Conservation (phyloP, 345 rosid species). For the Linum usitatissimum region DNA sequence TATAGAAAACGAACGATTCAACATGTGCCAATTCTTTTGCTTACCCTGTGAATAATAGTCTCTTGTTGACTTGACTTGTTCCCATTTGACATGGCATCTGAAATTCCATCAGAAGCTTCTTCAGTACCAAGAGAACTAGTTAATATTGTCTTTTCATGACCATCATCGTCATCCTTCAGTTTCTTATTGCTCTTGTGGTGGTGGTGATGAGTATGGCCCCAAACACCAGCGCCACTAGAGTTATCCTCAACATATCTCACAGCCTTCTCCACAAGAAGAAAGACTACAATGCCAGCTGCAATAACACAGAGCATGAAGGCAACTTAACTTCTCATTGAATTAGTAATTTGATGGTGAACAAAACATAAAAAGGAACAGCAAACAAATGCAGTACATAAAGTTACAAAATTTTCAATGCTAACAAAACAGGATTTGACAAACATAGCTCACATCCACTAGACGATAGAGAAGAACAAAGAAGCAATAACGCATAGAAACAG, state of each 20-base stretch:
- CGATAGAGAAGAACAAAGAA: not conserved
- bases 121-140: conserved; percentile 27
- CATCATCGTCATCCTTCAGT: conserved; percentile 38
- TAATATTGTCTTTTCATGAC: conserved; percentile 18
- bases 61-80: conserved; percentile 16
- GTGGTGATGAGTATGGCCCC: conserved; percentile 69
- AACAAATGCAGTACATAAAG: not conserved
- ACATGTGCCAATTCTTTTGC: conserved; percentile 7
- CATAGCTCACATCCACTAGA: not conserved
- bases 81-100: conserved; percentile 30
- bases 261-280: conserved; percentile 86
- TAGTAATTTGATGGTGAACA: too few relatives aligned
- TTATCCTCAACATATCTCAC: conserved; percentile 82
- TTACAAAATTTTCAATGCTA: too few relatives aligned
- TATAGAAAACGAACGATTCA: conserved; percentile 2
- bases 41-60: conserved; percentile 64
- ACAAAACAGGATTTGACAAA: not conserved
- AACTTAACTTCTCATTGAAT: too few relatives aligned
- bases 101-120: conserved; percentile 26
- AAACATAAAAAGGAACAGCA: too few relatives aligned
- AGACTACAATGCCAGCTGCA: conserved; percentile 91
- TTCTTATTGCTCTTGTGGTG: conserved; percentile 47
- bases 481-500: not conserved
- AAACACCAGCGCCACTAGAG: conserved; percentile 41
- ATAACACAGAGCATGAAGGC: conserved; percentile 6